Conservation (phyloP, 2,329 filamentous ascomycete genomes). For the Ophiostoma triangulosporum region DNA sequence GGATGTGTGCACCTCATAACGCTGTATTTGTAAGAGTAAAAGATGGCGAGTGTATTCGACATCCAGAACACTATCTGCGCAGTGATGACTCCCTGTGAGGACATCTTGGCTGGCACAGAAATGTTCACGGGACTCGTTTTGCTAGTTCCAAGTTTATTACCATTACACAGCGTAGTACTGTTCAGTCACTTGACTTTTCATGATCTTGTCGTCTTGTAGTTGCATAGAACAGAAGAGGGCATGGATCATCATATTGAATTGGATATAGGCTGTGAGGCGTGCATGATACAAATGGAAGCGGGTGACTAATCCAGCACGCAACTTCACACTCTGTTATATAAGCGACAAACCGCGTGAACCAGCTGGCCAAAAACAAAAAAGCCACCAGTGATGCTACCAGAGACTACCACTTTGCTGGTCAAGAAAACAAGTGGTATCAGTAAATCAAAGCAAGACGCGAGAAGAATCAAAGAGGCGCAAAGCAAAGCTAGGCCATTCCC, state of each 20-base stretch:
- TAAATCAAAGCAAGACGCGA: not conserved
- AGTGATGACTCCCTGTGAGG: too few species aligned
- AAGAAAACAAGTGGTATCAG: not conserved
- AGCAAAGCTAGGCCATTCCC: too few species aligned
- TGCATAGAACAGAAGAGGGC: too few species aligned
- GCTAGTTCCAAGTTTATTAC: not conserved
- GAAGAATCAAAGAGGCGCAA: not conserved
- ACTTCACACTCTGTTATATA: too few species aligned
- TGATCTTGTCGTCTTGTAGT: too few species aligned
- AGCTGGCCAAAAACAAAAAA: not conserved
- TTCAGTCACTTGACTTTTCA: not conserved
- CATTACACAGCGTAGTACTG: not conserved
- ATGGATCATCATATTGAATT: too few species aligned
- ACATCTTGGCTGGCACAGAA: not conserved
- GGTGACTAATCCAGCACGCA: too few species aligned
- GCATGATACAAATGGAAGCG: too few species aligned
- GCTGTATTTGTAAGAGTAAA: not conserved
- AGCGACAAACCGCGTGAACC: too few species aligned
- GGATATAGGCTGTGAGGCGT: too few species aligned
- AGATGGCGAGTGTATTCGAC: too few species aligned
- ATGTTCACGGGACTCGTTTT: not conserved
- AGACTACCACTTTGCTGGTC: not conserved
- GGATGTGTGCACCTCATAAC: not conserved
- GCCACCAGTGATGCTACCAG: not conserved
- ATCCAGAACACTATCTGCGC: too few species aligned